These are phyloP conservation scores for Rhodotorula sphaerocarpa DNA, from an alignment of 768 basidiomycete species.

Conservation along the genomic window DNA sequence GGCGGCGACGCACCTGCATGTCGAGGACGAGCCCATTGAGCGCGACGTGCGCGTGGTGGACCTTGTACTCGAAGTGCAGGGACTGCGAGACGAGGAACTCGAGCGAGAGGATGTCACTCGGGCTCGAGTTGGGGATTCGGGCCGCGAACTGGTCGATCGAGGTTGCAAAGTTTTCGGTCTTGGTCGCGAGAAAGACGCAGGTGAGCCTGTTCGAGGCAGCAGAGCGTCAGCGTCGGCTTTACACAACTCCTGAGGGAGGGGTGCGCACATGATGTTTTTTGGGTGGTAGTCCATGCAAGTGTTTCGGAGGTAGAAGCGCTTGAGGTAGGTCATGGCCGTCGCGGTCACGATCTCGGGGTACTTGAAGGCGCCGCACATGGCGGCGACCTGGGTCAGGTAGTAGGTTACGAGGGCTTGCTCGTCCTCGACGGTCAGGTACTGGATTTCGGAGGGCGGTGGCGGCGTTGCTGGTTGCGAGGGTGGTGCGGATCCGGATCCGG, in stretches of 20 bases:
- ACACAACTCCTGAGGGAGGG: too few species aligned
- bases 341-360: conserved; percentile 90
- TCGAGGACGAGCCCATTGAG: conserved; percentile 84
- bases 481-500: conserved; percentile 48
- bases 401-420: conserved; percentile 81
- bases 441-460: conserved; percentile 48
- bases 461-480: conserved; percentile 8
- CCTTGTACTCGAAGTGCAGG: conserved; percentile 83
- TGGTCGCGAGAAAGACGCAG: conserved; percentile 85
- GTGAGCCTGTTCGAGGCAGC: conserved; percentile 62
- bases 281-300: conserved; percentile 99
- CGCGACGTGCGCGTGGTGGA: conserved; percentile 83
- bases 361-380: conserved; percentile 70
- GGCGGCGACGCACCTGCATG: conserved; percentile 56
- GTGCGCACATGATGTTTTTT: conserved; percentile 84
- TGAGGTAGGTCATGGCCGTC: conserved; percentile 82
- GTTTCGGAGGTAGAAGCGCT: conserved; percentile 93
- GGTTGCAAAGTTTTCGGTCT: conserved; percentile 92
- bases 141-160: conserved; percentile 74
- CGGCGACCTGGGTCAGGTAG: conserved; percentile 76
- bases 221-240: neutral
- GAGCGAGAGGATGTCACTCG: conserved; percentile 79
- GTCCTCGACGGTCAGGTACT: conserved; percentile 70
- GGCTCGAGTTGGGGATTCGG: conserved; percentile 57
- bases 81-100: conserved; percentile 96